Evolutionary conservation across 305 asterid species (phyloP), one percentile per base, ranked within the genome.

Genomic region (Solanum hybrid): DNA sequence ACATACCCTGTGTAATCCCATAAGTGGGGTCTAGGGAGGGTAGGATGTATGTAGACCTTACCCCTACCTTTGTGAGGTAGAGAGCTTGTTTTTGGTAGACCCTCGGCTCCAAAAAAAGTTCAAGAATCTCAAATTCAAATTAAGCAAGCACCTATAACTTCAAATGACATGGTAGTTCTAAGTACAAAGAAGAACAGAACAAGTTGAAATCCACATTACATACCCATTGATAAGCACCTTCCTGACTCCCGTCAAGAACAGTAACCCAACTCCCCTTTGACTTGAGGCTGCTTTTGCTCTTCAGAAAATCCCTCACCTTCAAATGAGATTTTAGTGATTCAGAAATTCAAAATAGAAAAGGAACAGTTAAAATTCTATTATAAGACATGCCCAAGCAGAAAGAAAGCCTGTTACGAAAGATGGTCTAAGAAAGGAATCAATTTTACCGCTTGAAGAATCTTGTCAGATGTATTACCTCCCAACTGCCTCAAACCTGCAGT

Each of bases 191-290:
- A 84, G 26, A 84, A 20, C 39, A 27, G 12, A 51, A 45, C 84
- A 34, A 68, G 75, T 33, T 78, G 61, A 89, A 24, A n/a, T 89
- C 10, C 79, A 33, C 36, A 78, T 17, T 26, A 90, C 96, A 89
- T 93, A 96, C 98, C 98, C 98, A 96, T 89, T 90, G 92, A 91
- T 92, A 96, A 92, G 96, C 93, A 38, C 96, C 98, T 93, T 96
- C 98, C 89, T 93, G 96, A 65, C 87, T 92, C 85, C 98, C 98
- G 27, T 92, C 93, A 51, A 96, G 91, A 88, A 95, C 92, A 9
- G 94, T 88, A 39, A 96, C 96, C 95, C 95, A 93, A 37, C 94
- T 96, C 10, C 90, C 88, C 87, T 87, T 91, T 91, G 92, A 94
- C 31, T 89, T 91, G 39, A 96, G 92, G 86, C 90, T 89, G 94